A percentile compares a stretch with the other conserved stretches of the same genome.
Evolutionary conservation across 192 early-diverging fungal species (phyloP).

Genomic region (Coemansia sp.): DNA sequence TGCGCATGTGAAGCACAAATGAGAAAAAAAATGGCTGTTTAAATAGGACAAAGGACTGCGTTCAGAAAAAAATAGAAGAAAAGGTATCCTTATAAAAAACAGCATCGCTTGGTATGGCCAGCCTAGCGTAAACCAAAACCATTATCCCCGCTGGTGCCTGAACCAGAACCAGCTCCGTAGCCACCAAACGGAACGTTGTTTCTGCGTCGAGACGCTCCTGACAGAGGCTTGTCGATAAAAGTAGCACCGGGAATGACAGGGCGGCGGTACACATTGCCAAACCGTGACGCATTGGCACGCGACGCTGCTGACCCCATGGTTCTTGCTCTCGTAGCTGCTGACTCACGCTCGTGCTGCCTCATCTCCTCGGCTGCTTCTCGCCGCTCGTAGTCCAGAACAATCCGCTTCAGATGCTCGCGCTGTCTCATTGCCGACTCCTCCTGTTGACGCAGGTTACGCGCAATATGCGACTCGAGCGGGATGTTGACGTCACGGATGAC

Average conservation of each 20-base stretch:
- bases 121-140: background rate
- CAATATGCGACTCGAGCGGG: conserved; percentile 72
- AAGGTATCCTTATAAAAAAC: no score
- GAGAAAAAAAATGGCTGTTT: no score
- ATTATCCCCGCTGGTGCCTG: background rate
- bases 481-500: conserved; percentile 42
- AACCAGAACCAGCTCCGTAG: background rate
- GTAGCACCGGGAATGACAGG: conserved; percentile 29
- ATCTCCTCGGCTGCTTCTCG: conserved; percentile 46
- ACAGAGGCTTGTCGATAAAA: conserved; percentile 19
- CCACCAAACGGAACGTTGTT: background rate
- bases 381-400: conserved; percentile 87
- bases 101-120: background rate
- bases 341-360: conserved; percentile 19
- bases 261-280: conserved; percentile 6
- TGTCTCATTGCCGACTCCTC: conserved; percentile 88
- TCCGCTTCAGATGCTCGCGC: conserved; percentile 82
- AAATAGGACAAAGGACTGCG: no score
- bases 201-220: conserved; percentile 13
- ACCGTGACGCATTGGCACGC: conserved; percentile 2
- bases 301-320: conserved; percentile 1
- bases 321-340: conserved; percentile 10
- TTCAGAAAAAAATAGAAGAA: no score
- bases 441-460: conserved; percentile 74
- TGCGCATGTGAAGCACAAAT: no score